A percentile compares a stretch with the other conserved stretches of the same genome.
Evolutionary conservation across 2,329 filamentous ascomycete genomes (phyloP).

Genomic region (Beauveria sp.): DNA sequence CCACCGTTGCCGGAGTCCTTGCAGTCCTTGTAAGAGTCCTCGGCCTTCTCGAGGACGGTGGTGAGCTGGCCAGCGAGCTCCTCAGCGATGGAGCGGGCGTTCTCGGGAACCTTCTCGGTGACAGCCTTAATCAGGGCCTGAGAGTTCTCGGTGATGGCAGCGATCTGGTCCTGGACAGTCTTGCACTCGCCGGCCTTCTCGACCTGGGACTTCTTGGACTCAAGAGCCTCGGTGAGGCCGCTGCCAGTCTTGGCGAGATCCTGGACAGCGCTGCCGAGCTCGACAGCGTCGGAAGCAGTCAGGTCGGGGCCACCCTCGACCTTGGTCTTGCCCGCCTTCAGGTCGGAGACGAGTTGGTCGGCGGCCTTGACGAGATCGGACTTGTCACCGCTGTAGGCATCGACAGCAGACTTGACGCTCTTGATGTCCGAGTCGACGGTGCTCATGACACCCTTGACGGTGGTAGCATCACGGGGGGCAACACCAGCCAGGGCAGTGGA

Average conservation of each 20-base stretch:
- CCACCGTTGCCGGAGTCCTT: background rate
- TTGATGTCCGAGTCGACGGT: background rate
- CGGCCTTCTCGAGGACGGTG: conserved; percentile 12
- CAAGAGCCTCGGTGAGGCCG: conserved; percentile 30
- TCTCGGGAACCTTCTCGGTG: conserved; percentile 19
- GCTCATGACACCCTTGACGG: background rate
- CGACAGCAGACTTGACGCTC: conserved; percentile 3
- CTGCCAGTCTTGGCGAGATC: background rate
- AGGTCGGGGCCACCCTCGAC: background rate
- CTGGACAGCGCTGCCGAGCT: background rate
- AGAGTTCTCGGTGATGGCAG: conserved; percentile 15
- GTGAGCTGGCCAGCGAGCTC: conserved; percentile 17
- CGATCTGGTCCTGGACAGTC: conserved; percentile 17
- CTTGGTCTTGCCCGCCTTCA: conserved; percentile 10
- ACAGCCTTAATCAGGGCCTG: conserved; percentile 20
- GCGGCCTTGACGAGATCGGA: conserved; percentile 9
- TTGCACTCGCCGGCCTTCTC: conserved; percentile 21
- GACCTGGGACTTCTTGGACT: conserved; percentile 18
- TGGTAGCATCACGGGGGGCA: conserved; percentile 1
- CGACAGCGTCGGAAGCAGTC: background rate
- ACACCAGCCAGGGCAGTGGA: conserved; percentile 6
- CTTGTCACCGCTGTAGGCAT: conserved; percentile 13
- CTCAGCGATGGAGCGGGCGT: conserved; percentile 18
- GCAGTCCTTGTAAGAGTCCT: conserved; percentile 9
- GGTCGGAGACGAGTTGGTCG: conserved; percentile 9